Base-by-base conservation (phyloP, 2,329 filamentous ascomycete genomes). In the Fusarium papillatum region DNA sequence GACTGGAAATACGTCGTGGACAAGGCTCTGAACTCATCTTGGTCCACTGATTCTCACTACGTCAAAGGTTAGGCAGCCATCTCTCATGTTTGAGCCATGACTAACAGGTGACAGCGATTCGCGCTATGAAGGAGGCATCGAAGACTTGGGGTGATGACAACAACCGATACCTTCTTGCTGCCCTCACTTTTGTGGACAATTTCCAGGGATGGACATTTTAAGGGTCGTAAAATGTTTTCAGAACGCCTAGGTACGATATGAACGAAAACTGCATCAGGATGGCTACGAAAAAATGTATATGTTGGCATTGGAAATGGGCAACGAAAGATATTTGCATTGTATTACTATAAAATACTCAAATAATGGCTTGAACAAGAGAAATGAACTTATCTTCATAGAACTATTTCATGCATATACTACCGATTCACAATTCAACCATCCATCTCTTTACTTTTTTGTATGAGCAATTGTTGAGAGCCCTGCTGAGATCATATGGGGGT, bases 1-100 rank as follows among this genome's bases (percentile, higher is more conserved):
- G 88, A 90, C 62, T 99, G 97, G 97, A 89, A 91, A 8, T 94
- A 94, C 83, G 93, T 96, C 7, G 89, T 93, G 64, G 86, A 94
- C 64, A 90, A 92, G 83, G 95, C 94, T 4, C 81, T 98, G 22
- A 91, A 90, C 65, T 93, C 93, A 13, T 83, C 89, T 64, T 92
- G 92, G 85, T 87, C 91, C 13, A 91, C 89, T 2, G 95, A 98
- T 84, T 90, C 94, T 22, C 94, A 98, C 84, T 98, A 92, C 81
- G 92, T 98, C 38, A 98, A 98, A 86, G 92, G 94, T 92, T 84
- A 82, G 87, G 76, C 34, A 24, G 5, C 26, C 41, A 22, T 24
- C 62, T 22, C 55, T 36, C 14, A 22, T 46, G 61, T 38, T 26
- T 8, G 9, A 24, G 14, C 39, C 38, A 14, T 46, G 11, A 22